Evolutionary conservation across 352 stramenopile species (phyloP).

Genomic region (Blastocystis sp.): DNA sequence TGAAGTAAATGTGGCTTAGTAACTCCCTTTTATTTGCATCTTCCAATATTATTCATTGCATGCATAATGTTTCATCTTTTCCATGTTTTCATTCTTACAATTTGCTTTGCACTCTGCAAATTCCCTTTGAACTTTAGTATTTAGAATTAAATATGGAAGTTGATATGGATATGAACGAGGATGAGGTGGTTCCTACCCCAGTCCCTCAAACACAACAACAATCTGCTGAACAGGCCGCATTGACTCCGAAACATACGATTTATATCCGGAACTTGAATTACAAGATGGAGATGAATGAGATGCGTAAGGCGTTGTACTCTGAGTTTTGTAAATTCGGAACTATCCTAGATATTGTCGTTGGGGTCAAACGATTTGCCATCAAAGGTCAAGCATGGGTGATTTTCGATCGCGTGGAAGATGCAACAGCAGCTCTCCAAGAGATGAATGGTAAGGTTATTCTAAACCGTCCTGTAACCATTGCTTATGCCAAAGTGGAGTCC

Average conservation of each 20-base stretch:
- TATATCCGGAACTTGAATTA: conserved; percentile 66
- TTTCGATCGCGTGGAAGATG: conserved; percentile 55
- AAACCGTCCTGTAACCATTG: conserved; percentile 58
- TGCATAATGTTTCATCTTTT: neutral
- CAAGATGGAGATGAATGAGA: conserved; percentile 53
- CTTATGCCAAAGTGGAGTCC: conserved; percentile 60
- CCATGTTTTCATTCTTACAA: neutral
- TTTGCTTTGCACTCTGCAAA: conserved; percentile 61
- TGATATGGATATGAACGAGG: conserved; percentile 55
- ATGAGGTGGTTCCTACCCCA: conserved; percentile 3
- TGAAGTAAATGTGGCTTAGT: neutral
- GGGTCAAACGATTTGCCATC: conserved; percentile 43
- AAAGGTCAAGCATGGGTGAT: conserved; percentile 64
- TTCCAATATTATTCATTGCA: too few species aligned
- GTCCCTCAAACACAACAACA: neutral
- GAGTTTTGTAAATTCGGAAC: conserved; percentile 66
- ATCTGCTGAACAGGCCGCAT: neutral
- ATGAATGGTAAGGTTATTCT: conserved; percentile 64
- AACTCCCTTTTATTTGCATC: too few species aligned
- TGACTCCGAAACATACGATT: conserved; percentile 44
- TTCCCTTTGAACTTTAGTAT: neutral
- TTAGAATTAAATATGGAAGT: conserved; percentile 32
- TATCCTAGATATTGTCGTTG: conserved; percentile 63
- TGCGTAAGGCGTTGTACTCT: conserved; percentile 44
- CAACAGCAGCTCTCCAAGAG: neutral